Percentiles rank a stretch among this genome's conserved stretches.
These are phyloP conservation scores for Solanum bulbocastanum DNA, from an alignment of 257 asterid species.

Conservation along the genomic window DNA sequence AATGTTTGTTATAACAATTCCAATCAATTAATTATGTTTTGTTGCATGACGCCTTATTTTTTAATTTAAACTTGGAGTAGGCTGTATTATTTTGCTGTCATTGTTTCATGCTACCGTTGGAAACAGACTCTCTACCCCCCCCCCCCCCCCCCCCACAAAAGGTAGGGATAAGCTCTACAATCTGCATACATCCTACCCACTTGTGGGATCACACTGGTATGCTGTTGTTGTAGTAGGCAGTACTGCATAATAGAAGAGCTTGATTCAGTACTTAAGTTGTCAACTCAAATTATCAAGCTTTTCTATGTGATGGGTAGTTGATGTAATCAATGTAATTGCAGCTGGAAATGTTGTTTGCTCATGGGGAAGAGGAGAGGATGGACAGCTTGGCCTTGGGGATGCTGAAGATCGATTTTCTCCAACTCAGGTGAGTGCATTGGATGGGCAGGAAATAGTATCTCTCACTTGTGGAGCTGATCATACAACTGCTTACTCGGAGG, in stretches of 20 bases:
- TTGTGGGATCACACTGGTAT: background rate
- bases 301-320: background rate
- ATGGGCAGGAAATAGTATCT: constrained; percentile 62
- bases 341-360: constrained; percentile 89
- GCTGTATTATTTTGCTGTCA: background rate
- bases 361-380: constrained; percentile 99
- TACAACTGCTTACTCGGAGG: constrained; percentile 74
- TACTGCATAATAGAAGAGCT: background rate
- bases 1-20: background rate
- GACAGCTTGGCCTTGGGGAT: constrained; percentile 95
- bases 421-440: constrained; percentile 76
- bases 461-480: constrained; percentile 95
- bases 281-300: background rate
- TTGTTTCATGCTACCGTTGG: background rate
- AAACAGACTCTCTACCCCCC: background rate
- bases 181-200: background rate
- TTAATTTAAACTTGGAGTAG: background rate
- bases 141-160: background rate
- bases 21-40: background rate
- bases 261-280: background rate
- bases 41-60: background rate
- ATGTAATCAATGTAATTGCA: constrained; percentile 16
- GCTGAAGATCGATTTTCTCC: constrained; percentile 86
- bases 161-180: background rate
- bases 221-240: background rate